Conservation (phyloP, 2,329 filamentous ascomycete genomes). For the Ophiostoma ips region DNA sequence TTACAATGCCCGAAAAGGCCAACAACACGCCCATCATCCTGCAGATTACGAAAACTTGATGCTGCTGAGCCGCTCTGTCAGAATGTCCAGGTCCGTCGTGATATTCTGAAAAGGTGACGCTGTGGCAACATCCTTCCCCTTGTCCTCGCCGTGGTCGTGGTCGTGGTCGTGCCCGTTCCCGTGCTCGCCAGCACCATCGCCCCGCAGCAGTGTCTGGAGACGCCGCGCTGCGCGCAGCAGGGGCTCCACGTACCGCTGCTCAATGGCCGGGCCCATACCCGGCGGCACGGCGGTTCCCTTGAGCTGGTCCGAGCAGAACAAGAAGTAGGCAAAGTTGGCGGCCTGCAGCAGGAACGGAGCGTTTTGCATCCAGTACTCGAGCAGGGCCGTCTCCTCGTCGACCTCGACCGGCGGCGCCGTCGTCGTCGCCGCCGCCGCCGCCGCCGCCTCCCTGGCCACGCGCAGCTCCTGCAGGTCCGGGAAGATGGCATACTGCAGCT, state of each 20-base stretch:
- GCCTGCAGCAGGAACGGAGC: slow-evolving; percentile 43
- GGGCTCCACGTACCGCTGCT: slow-evolving; percentile 44
- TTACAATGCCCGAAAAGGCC: too few relatives aligned
- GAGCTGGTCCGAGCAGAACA: slow-evolving; percentile 30
- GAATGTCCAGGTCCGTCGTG: slow-evolving; percentile 10
- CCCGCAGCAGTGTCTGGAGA: slow-evolving; percentile 5
- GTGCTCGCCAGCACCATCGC: background rate
- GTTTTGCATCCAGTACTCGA: slow-evolving; percentile 38
- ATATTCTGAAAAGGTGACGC: slow-evolving; percentile 1
- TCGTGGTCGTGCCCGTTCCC: background rate
- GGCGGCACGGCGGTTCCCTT: slow-evolving; percentile 35
- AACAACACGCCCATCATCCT: too few relatives aligned
- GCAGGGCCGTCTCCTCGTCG: slow-evolving; percentile 18
- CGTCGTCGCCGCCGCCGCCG: background rate
- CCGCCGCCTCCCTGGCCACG: slow-evolving; percentile 18
- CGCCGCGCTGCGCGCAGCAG: slow-evolving; percentile 26
- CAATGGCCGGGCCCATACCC: slow-evolving; percentile 42
- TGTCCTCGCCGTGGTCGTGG: background rate
- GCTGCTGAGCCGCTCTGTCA: slow-evolving; percentile 9
- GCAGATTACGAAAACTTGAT: slow-evolving; percentile 9
- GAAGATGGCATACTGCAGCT: slow-evolving; percentile 48
- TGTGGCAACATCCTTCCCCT: background rate
- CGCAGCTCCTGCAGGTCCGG: slow-evolving; percentile 37
- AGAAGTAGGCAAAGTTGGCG: slow-evolving; percentile 46
- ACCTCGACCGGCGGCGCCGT: slow-evolving; percentile 21